A percentile compares a stretch with the other conserved stretches of the same genome.
These are phyloP conservation scores for Eucalyptus pauciflora DNA, from an alignment of 345 rosid genomes.

Conservation along the genomic window DNA sequence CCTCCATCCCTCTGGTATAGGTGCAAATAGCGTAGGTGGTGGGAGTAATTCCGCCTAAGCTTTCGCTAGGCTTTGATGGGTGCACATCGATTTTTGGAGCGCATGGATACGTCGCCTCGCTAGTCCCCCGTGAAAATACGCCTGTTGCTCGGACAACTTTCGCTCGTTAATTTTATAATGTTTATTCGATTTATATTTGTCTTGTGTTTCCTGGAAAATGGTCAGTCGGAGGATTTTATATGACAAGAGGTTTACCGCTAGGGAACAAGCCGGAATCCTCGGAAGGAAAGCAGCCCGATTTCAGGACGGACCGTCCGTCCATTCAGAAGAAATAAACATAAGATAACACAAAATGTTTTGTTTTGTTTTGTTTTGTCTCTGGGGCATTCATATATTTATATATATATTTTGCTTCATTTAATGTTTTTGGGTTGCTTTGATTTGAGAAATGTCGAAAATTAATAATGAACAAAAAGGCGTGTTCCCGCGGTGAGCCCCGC, in stretches of 20 bases:
- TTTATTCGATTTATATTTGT: background rate
- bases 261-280: conserved; percentile 18
- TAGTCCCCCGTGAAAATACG: background rate
- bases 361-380: too few species aligned
- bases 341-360: background rate
- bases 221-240: background rate
- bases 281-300: conserved; percentile 26
- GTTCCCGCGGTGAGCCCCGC: background rate
- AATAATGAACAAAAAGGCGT: background rate
- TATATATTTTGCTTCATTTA: background rate
- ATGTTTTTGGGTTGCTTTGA: background rate
- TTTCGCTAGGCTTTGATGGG: background rate
- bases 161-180: background rate
- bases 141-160: background rate
- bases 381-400: too few species aligned
- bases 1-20: background rate
- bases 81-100: background rate
- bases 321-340: background rate
- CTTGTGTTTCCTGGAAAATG: background rate
- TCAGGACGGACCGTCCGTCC: conserved; percentile 12
- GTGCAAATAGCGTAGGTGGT: background rate
- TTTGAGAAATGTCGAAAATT: background rate
- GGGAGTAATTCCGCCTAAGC: background rate
- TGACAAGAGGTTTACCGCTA: background rate
- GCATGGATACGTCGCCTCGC: background rate